Percentiles rank a stretch among this genome's conserved stretches.
phyloP scores from a whole-genome alignment of 148 eudicot genomes.

The Amaranthus hypochondriacus region DNA sequence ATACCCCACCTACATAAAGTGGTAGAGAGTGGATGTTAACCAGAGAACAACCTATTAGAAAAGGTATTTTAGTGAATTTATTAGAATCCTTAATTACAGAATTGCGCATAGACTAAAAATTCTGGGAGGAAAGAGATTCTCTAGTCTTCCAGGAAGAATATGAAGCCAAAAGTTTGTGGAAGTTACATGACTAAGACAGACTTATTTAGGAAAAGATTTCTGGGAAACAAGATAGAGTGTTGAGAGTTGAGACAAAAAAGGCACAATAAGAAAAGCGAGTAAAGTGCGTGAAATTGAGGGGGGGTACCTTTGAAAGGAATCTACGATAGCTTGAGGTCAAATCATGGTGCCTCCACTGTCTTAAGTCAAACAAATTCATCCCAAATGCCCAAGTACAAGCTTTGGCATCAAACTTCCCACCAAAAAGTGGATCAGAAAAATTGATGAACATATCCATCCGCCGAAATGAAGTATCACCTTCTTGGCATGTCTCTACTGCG shows the following conservation, averaged over 20 bases:
- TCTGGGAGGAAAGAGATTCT: too few relatives aligned
- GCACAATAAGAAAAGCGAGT: background rate
- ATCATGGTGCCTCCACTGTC: conserved; percentile 68
- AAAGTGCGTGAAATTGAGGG: background rate
- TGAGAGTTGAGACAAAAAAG: background rate
- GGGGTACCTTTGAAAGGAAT: conserved; percentile 57
- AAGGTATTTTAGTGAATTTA: too few relatives aligned
- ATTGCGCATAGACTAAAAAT: too few relatives aligned
- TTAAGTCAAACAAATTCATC: conserved; percentile 85
- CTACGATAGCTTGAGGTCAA: conserved; percentile 58
- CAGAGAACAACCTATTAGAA: background rate
- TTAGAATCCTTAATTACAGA: too few relatives aligned
- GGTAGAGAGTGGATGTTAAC: too few relatives aligned
- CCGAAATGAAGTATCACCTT: conserved; percentile 54
- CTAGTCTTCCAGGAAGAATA: too few relatives aligned
- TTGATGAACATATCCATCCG: conserved; percentile 67
- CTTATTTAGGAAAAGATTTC: background rate
- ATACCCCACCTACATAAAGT: too few relatives aligned
- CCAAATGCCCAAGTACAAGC: conserved; percentile 99
- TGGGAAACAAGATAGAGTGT: background rate
- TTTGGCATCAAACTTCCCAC: conserved; percentile 45
- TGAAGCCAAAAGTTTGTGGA: too few relatives aligned
- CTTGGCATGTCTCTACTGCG: conserved; percentile 80
- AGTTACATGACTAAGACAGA: too few relatives aligned
- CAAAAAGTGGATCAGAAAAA: conserved; percentile 73